These are phyloP conservation scores for Odonthalia washingtoniensis DNA, from an alignment of 31 red algal genomes.

Conservation along the genomic window DNA sequence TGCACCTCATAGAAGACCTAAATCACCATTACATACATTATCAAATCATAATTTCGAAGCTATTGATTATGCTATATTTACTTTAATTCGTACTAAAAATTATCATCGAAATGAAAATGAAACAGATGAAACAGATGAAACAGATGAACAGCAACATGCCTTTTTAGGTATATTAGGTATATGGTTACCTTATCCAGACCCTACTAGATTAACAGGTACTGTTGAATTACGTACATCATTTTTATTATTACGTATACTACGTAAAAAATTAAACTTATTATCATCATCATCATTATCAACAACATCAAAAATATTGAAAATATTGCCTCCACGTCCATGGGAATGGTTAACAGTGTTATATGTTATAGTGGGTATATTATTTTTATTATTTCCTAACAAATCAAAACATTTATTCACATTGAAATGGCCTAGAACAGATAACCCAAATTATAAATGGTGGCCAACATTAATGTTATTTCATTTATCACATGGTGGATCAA, in stretches of 20 bases:
- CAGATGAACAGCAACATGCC: conserved; percentile 14
- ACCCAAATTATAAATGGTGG: conserved; percentile 54
- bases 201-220: conserved; percentile 52
- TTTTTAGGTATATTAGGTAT: conserved; percentile 60
- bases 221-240: conserved; percentile 45
- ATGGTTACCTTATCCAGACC: conserved; percentile 70
- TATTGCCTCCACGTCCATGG: conserved; percentile 72
- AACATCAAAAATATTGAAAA: conserved; percentile 32
- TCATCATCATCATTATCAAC: conserved; percentile 19
- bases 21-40: conserved; percentile 15
- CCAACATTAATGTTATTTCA: conserved; percentile 69
- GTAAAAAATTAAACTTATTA: conserved; percentile 25
- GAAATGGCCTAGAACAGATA: conserved; percentile 60
- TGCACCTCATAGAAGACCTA: conserved; percentile 42
- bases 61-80: conserved; percentile 70
- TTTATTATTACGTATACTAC: conserved; percentile 36
- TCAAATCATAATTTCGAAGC: conserved; percentile 45
- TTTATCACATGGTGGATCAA: conserved; percentile 69
- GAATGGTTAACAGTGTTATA: conserved; percentile 73
- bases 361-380: conserved; percentile 51
- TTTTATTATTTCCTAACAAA: conserved; percentile 55
- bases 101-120: conserved; percentile 16
- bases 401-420: conserved; percentile 57
- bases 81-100: conserved; percentile 43
- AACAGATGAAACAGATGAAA: background rate